Evolutionary conservation across 495 filamentous ascomycete species (phyloP).

Genomic region (Xylaria bambusicola): DNA sequence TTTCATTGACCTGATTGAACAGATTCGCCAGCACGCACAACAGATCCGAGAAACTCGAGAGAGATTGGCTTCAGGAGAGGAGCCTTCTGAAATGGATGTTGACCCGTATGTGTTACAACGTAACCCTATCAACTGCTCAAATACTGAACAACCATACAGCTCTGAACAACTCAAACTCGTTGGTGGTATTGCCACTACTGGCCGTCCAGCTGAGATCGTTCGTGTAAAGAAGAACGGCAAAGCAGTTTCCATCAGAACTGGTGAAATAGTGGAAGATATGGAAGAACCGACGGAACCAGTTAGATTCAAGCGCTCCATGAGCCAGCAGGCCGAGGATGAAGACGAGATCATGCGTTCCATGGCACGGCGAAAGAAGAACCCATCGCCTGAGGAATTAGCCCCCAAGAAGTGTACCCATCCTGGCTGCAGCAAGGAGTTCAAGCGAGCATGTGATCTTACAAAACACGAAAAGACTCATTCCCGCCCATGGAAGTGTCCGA

Average conservation of each 20-base stretch:
- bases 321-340: constrained; percentile 62
- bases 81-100: constrained; percentile 51
- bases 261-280: constrained; percentile 50
- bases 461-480: constrained; percentile 98
- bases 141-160: constrained; percentile 49
- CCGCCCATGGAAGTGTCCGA: constrained; percentile 89
- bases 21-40: constrained; percentile 73
- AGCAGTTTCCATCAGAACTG: constrained; percentile 70
- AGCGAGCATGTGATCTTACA: constrained; percentile 84
- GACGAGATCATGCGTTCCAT: constrained; percentile 82
- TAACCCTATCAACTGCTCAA: neutral
- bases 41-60: constrained; percentile 55
- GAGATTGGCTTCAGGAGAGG: constrained; percentile 45
- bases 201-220: constrained; percentile 75
- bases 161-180: constrained; percentile 70
- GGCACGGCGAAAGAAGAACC: constrained; percentile 84
- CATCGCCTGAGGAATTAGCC: constrained; percentile 68
- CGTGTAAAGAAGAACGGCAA: constrained; percentile 74
- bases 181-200: constrained; percentile 75
- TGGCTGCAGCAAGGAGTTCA: constrained; percentile 85
- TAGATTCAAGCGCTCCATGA: constrained; percentile 64
- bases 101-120: constrained; percentile 48
- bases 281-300: constrained; percentile 47
- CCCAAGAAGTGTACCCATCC: constrained; percentile 67
- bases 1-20: constrained; percentile 89